Evolutionary conservation across 2,329 filamentous ascomycete genomes (phyloP).

Genomic region (Metarhizium anisopliae): DNA sequence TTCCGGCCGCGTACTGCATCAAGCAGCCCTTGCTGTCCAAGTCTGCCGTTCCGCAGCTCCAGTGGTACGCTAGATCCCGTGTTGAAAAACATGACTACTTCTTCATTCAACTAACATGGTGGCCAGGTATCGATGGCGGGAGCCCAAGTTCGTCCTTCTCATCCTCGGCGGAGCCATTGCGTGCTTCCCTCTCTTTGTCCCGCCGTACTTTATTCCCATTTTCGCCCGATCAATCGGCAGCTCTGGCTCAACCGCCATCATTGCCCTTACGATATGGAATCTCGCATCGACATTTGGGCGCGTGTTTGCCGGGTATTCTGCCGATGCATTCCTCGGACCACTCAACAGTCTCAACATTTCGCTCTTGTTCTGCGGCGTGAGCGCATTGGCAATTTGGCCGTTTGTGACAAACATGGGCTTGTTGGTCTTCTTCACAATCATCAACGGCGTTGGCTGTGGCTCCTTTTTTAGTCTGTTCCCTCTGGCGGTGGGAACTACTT

Average conservation of each 20-base stretch:
- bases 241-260: slow-evolving; percentile 11
- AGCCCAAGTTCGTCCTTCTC: slow-evolving; percentile 15
- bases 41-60: slow-evolving; percentile 10
- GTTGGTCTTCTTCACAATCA: slow-evolving; percentile 14
- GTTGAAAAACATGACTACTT: neutral
- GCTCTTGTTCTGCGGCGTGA: slow-evolving; percentile 15
- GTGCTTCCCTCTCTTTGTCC: slow-evolving; percentile 19
- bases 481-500: slow-evolving; percentile 12
- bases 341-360: slow-evolving; percentile 18
- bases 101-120: no score
- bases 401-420: slow-evolving; percentile 15
- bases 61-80: slow-evolving; percentile 11
- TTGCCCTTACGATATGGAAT: slow-evolving; percentile 18
- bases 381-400: slow-evolving; percentile 17
- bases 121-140: slow-evolving; percentile 16
- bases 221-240: slow-evolving; percentile 16
- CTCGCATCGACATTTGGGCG: slow-evolving; percentile 17
- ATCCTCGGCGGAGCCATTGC: slow-evolving; percentile 13
- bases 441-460: slow-evolving; percentile 19
- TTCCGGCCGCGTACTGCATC: slow-evolving; percentile 17
- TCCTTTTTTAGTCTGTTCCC: slow-evolving; percentile 20
- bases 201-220: slow-evolving; percentile 20
- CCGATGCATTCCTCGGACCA: slow-evolving; percentile 17
- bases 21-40: slow-evolving; percentile 7
- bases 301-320: slow-evolving; percentile 15